Base-by-base conservation (phyloP, 2,329 filamentous ascomycete species). In the Metarhizium album region DNA sequence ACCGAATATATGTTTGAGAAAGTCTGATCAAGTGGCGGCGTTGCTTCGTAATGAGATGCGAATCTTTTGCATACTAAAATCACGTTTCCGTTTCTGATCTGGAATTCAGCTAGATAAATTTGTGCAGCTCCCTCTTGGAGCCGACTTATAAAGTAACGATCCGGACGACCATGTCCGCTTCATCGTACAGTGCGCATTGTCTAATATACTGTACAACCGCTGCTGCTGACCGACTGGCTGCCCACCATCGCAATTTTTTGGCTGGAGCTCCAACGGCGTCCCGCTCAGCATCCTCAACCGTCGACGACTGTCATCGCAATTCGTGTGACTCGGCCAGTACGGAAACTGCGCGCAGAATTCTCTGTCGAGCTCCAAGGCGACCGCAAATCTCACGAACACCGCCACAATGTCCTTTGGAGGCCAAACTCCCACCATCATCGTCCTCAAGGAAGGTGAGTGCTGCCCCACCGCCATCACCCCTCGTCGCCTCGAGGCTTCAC, bases 381-480 rank as follows among this genome's bases (percentile, higher is more conserved):
- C 52, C 43, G 51, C 52, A 24, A 35, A 29, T 23, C 20, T 27
- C 46, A 38, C 48, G 42, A 45, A 42, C 51, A 48, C 48, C 46
- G 53, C 57, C 66, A 76, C 63, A 60, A 95, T 96, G 90, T 94
- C 90, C 69, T 96, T 96, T 76, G 89, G 89, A 74, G 90, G 90
- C 68, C 91, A 96, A 74, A 93, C 91, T 67, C 91, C 91, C 70
- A 96, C 91, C 62, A 96, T 96, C 70, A 89, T 97, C 72, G 90
- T 97, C 76, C 82, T 97, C 67, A 94, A 93, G 76, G 91, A 96
- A 79, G 90, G 90, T 94, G 43, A 58, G 67, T 78, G 67, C 62
- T 66, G 65, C 67, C 65, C 68, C 70, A 65, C 69, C 64, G 63
- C 60, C 58, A 16, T 40, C 6, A 40, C 56, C 58, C 55, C 38